These are phyloP conservation scores for Beauveria sp. DNA, from an alignment of 2,329 filamentous ascomycete species.

Conservation along the genomic window DNA sequence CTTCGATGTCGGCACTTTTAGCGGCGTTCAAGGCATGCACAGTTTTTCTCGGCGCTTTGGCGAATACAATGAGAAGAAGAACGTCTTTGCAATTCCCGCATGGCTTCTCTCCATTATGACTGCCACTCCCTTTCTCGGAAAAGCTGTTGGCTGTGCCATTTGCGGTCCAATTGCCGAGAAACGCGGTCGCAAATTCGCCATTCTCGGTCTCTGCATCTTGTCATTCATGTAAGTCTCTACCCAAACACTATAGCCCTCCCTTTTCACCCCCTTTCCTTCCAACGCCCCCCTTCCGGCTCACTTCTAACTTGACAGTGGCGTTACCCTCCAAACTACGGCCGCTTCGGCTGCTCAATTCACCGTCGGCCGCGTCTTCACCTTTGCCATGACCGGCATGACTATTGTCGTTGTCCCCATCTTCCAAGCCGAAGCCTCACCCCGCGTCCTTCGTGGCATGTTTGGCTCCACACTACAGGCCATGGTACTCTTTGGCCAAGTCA, in stretches of 20 bases:
- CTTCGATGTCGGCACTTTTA: constrained; percentile 21
- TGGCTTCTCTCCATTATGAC: constrained; percentile 21
- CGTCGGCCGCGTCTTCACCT: constrained; percentile 22
- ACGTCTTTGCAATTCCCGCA: constrained; percentile 14
- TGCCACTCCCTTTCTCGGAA: constrained; percentile 19
- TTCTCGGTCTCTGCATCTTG: constrained; percentile 17
- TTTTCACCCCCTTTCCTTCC: too few relatives aligned
- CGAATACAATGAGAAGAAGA: constrained; percentile 13
- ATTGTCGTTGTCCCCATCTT: constrained; percentile 26
- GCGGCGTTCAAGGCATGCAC: constrained; percentile 21
- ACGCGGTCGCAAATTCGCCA: constrained; percentile 20
- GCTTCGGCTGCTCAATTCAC: constrained; percentile 23
- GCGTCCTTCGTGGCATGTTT: constrained; percentile 21
- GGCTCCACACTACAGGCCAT: constrained; percentile 22
- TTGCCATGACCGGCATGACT: constrained; percentile 24
- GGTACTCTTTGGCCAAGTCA: constrained; percentile 20
- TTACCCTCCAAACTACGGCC: constrained; percentile 22
- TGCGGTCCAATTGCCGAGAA: constrained; percentile 19
- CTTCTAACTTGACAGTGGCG: constrained; percentile 17
- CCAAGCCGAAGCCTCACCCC: constrained; percentile 20
- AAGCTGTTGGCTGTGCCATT: constrained; percentile 12
- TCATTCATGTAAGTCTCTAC: constrained; percentile 14
- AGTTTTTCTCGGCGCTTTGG: constrained; percentile 20
- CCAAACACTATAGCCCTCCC: too few relatives aligned
- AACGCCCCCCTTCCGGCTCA: background rate